Conservation (phyloP, 345 rosid genomes). For the Luvunga scandens region DNA sequence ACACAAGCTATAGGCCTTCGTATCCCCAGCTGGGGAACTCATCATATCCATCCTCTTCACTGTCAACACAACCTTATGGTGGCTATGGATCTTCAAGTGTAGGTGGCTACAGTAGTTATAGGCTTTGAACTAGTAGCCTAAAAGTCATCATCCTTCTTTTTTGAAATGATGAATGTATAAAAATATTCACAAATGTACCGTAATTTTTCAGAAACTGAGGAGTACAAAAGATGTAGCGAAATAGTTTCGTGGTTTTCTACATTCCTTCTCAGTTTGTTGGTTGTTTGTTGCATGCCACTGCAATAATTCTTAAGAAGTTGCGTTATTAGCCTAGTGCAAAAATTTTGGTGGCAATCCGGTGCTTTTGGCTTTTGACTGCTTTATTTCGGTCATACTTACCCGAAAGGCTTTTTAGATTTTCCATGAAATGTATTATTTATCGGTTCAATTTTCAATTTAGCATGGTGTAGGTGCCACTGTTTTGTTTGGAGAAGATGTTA, state of each 20-base stretch:
- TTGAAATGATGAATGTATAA: constrained; percentile 7
- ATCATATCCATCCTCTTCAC: constrained; percentile 27
- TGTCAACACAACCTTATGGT: constrained; percentile 29
- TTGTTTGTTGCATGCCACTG: neutral
- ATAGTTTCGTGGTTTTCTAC: neutral
- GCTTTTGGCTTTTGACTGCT: no score
- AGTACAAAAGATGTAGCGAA: constrained; percentile 7
- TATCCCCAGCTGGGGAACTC: constrained; percentile 34
- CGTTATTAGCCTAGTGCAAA: neutral
- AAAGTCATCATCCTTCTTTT: neutral
- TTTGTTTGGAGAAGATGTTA: no score
- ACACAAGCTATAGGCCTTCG: constrained; percentile 30
- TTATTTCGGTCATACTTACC: neutral
- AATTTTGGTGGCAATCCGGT: neutral
- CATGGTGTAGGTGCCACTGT: neutral
- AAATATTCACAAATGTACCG: neutral
- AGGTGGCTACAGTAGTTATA: constrained; percentile 37
- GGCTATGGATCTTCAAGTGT: constrained; percentile 37
- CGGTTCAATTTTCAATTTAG: neutral
- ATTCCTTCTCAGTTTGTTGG: neutral
- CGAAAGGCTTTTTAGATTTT: neutral
- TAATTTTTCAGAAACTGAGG: constrained; percentile 4
- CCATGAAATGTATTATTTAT: neutral
- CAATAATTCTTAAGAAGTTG: neutral
- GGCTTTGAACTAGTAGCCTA: constrained; percentile 25